Percentiles rank a stretch among this genome's conserved stretches.
Evolutionary conservation across 202 grass and related monocot species (phyloP).

Genomic region (Bolboschoenoplectus hybrid): DNA sequence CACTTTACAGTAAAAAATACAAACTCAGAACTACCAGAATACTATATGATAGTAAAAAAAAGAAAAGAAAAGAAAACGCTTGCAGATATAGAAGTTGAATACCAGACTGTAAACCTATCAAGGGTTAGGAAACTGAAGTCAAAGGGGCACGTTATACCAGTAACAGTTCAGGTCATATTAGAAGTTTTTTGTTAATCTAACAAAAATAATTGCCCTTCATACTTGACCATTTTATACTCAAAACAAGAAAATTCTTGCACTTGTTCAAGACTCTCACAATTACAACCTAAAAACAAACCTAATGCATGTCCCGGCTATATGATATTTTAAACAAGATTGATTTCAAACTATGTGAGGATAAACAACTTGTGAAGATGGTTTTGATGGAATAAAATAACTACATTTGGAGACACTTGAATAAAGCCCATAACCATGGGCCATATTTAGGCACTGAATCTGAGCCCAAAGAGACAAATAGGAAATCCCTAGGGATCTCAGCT

Average conservation of each 20-base stretch:
- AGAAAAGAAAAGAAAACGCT: background rate
- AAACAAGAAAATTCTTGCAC: background rate
- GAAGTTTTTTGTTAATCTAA: background rate
- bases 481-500: slow-evolving; percentile 36
- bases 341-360: background rate
- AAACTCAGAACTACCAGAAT: background rate
- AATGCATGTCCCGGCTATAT: background rate
- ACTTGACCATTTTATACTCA: background rate
- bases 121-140: background rate
- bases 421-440: slow-evolving; percentile 34
- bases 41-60: background rate
- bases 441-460: slow-evolving; percentile 30
- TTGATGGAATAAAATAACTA: slow-evolving; percentile 20
- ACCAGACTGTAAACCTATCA: background rate
- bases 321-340: background rate
- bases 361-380: background rate
- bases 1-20: slow-evolving; percentile 34
- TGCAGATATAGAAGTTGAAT: background rate
- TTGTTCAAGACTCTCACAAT: background rate
- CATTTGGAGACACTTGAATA: background rate
- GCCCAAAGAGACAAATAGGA: slow-evolving; percentile 42
- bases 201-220: background rate
- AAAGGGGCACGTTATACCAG: background rate
- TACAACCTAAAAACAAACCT: slow-evolving; percentile 11
- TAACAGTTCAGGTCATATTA: background rate